Conservation (phyloP, 2,329 filamentous ascomycete species). For the Rhynchosporium agropyri region DNA sequence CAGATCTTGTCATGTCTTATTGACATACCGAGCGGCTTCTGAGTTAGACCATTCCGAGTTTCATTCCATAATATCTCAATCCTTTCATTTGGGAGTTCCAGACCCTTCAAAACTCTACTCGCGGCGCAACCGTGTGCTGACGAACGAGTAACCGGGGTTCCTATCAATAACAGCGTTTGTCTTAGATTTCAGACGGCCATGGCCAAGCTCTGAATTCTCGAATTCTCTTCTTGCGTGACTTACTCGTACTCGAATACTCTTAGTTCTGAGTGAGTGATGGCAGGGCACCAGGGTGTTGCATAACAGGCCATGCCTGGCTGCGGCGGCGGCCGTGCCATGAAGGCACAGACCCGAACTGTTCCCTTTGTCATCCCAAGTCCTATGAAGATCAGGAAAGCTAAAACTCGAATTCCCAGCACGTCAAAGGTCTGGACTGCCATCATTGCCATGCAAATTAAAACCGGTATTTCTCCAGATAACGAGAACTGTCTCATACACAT, state of each 20-base stretch:
- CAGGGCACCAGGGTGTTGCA: constrained; percentile 10
- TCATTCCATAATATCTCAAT: not conserved
- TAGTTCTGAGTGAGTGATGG: constrained; percentile 2
- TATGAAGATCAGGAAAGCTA: constrained; percentile 1
- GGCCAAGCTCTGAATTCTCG: not conserved
- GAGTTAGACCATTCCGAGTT: not conserved
- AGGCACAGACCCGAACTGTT: constrained; percentile 3
- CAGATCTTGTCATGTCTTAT: constrained; percentile 3
- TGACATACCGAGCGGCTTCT: not conserved
- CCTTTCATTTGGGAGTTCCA: not conserved
- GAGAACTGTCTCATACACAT: constrained; percentile 16
- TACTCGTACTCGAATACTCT: too few relatives aligned
- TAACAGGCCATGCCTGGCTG: not conserved
- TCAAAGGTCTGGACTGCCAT: not conserved
- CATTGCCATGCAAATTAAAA: constrained; percentile 17
- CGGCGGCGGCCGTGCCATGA: not conserved
- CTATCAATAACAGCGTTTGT: constrained; percentile 28
- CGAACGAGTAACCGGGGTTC: not conserved
- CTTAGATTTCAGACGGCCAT: constrained; percentile 16
- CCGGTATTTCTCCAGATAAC: constrained; percentile 26
- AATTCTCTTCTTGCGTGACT: constrained; percentile 5
- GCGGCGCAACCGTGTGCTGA: not conserved
- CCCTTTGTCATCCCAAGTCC: constrained; percentile 12
- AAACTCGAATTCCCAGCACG: constrained; percentile 18
- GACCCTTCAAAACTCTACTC: not conserved